Evolutionary conservation across 306 rosid genomes (phyloP), one percentile per base, ranked within the genome.

Genomic region (Cajanus cajan): DNA sequence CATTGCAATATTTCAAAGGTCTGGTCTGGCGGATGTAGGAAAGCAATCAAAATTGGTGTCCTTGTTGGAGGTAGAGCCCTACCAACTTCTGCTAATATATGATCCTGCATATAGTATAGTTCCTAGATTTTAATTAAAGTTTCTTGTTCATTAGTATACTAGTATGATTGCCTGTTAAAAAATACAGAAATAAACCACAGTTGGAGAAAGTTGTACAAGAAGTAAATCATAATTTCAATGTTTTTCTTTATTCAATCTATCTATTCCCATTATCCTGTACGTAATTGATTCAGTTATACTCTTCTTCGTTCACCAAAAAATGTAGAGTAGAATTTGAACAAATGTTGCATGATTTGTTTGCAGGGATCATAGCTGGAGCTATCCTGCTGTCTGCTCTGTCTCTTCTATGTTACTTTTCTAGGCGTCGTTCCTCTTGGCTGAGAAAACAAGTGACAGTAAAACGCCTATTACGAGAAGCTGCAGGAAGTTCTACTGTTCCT

Each of bases 391-490:
- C 88, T 77, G 72, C 74, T 74, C 62, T 95, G 40, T 78, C 57
- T 71, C 4, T 89, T 24, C 13, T 84, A 28, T 91, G 93, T 71
- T 85, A 85, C 83, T 71, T 77, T 58, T 31, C 82, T 21, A 90
- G 88, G 33, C 94, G 89, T 0, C 97, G 93, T 52, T 85, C 92
- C 8, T 39, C 86, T 40, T 86, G 94, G 87, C 74, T 91, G 85
- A 91, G 84, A 77, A 92, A 86, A 73, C 90, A 78, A 74, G 28
- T 83, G 84, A 91, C 93, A 25, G 90, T 89, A 37, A 87, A 75
- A 86, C 98, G 97, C 65, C 86, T 91, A 8, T 80, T 95, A 67
- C 69, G 82, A 19, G 98, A 93, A 75, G 98, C 98, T n/a, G 95
- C 97, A 58, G 96, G 99, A 15, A 87, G 80, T 84, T 85, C 90